Evolutionary conservation across 75 land plant genomes (phyloP).

Genomic region (Azolla pinnata): DNA sequence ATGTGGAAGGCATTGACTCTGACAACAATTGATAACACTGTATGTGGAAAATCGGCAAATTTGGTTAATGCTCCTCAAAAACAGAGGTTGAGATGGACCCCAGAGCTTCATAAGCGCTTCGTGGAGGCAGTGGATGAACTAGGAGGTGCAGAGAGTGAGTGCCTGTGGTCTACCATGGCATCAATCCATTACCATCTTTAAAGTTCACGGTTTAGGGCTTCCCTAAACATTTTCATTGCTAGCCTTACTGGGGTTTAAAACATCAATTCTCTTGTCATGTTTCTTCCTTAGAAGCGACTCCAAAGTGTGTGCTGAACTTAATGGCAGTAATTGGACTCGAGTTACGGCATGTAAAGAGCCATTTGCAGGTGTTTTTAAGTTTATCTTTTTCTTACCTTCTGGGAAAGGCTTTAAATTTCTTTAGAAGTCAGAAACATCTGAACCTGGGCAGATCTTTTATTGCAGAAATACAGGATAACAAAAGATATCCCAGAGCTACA

Average conservation of each 20-base stretch:
- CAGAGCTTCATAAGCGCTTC: slow-evolving; percentile 26
- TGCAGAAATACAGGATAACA: slow-evolving; percentile 6
- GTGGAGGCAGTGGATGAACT: slow-evolving; percentile 22
- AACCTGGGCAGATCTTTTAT: background rate
- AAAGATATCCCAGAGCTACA: background rate
- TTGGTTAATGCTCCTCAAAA: too few relatives aligned
- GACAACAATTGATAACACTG: too few relatives aligned
- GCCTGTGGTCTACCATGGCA: background rate
- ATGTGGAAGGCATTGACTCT: too few relatives aligned
- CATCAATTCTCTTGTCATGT: too few relatives aligned
- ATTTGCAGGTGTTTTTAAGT: slow-evolving; percentile 51
- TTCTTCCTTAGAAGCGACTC: slow-evolving; percentile 35
- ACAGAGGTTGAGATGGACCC: slow-evolving; percentile 27
- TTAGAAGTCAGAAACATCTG: too few relatives aligned
- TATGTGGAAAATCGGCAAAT: too few relatives aligned
- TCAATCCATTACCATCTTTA: background rate
- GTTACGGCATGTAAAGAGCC: slow-evolving; percentile 48
- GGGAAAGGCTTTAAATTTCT: too few relatives aligned
- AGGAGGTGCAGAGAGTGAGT: slow-evolving; percentile 29
- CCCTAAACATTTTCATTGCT: too few relatives aligned
- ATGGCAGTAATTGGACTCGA: slow-evolving; percentile 39
- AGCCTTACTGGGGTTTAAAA: too few relatives aligned
- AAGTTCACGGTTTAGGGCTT: background rate
- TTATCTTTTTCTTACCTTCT: too few relatives aligned
- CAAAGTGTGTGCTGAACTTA: slow-evolving; percentile 36